Evolutionary conservation across 768 basidiomycete genomes (phyloP).

Genomic region (Trichaptum fuscoviolaceum): DNA sequence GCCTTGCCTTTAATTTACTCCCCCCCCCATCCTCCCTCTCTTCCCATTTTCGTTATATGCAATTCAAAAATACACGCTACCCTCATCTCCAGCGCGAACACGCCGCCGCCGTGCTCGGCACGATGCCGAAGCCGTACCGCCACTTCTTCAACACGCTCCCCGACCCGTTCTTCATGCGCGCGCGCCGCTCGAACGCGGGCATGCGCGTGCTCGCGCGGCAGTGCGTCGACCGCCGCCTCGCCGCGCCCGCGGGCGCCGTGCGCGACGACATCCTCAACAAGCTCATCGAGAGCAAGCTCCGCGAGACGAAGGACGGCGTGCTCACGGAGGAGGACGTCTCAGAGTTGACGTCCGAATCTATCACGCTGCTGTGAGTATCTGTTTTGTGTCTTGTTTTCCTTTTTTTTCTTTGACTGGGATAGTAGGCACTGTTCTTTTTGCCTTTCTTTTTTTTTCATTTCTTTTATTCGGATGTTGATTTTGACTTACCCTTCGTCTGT

Average conservation of each 20-base stretch:
- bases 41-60: too few relatives aligned
- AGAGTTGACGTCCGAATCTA: constrained; percentile 23
- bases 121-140: constrained; percentile 19
- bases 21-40: too few relatives aligned
- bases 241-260: constrained; percentile 9
- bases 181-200: constrained; percentile 19
- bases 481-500: background rate
- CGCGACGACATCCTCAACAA: constrained; percentile 26
- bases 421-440: background rate
- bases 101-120: constrained; percentile 23
- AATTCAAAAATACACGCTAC: background rate
- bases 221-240: constrained; percentile 21
- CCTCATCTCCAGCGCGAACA: constrained; percentile 23
- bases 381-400: too few relatives aligned
- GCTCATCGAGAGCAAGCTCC: constrained; percentile 19
- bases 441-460: background rate
- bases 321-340: constrained; percentile 19
- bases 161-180: constrained; percentile 22
- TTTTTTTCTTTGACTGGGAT: too few relatives aligned
- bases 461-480: background rate
- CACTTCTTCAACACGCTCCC: constrained; percentile 17
- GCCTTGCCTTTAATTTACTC: too few relatives aligned
- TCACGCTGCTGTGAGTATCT: constrained; percentile 20
- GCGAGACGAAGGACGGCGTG: constrained; percentile 9
- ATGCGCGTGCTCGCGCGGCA: constrained; percentile 20